Percentiles rank a stretch among this genome's conserved stretches.
Conservation (phyloP, 805 yeast species). For the Monosporozyma servazzii region DNA sequence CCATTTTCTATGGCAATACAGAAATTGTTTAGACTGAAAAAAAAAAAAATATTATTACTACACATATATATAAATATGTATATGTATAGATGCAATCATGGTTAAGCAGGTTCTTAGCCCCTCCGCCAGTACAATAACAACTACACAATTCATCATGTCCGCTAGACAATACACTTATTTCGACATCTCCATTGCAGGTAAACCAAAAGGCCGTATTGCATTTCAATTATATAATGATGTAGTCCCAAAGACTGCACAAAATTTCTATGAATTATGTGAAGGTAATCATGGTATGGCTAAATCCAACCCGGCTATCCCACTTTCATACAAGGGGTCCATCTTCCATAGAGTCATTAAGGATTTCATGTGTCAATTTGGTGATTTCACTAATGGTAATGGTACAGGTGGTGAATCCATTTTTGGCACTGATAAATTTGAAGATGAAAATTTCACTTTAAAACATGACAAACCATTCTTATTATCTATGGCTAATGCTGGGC, state of each 20-base stretch:
- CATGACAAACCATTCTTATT: slow-evolving; percentile 76
- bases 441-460: slow-evolving; percentile 55
- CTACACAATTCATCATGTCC: neutral
- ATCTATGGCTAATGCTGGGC: slow-evolving; percentile 92
- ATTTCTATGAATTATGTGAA: slow-evolving; percentile 80
- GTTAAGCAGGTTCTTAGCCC: neutral
- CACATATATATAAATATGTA: neutral
- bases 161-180: slow-evolving; percentile 51
- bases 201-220: slow-evolving; percentile 62
- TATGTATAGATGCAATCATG: neutral
- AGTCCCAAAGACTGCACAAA: slow-evolving; percentile 84
- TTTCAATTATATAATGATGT: slow-evolving; percentile 65
- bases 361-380: slow-evolving; percentile 95
- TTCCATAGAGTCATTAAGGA: slow-evolving; percentile 87
- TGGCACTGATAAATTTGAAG: slow-evolving; percentile 49
- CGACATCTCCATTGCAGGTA: slow-evolving; percentile 69
- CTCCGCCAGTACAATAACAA: neutral
- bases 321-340: slow-evolving; percentile 71
- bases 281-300: slow-evolving; percentile 57
- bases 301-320: slow-evolving; percentile 37
- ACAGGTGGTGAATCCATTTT: slow-evolving; percentile 87
- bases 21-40: neutral
- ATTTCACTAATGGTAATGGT: slow-evolving; percentile 74
- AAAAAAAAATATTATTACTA: neutral
- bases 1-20: neutral